phyloP scores from a whole-genome alignment of 495 filamentous ascomycete genomes.

The Aspergillus heteromorphus region DNA sequence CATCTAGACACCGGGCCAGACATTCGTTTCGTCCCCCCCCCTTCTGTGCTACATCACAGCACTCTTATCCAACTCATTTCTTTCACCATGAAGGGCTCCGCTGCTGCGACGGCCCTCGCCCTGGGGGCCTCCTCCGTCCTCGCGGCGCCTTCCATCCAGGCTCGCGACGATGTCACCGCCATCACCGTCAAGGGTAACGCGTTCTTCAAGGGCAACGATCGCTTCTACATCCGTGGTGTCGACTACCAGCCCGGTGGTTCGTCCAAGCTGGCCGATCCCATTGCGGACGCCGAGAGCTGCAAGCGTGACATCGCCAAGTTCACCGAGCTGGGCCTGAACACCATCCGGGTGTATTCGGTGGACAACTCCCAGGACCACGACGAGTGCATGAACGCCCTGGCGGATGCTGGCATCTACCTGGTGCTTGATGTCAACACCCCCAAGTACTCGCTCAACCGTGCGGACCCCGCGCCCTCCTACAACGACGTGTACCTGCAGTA shows the following conservation, averaged over 20 bases:
- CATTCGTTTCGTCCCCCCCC: conserved; percentile 4
- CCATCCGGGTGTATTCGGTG: conserved; percentile 86
- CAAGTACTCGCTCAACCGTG: conserved; percentile 78
- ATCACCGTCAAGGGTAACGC: conserved; percentile 63
- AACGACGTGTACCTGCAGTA: conserved; percentile 89
- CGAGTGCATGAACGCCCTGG: conserved; percentile 76
- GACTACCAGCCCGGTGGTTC: conserved; percentile 95
- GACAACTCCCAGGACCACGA: conserved; percentile 83
- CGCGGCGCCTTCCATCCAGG: conserved; percentile 47
- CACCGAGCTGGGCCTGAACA: conserved; percentile 82
- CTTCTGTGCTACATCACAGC: not conserved
- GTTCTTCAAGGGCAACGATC: conserved; percentile 76
- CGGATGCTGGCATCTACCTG: conserved; percentile 84
- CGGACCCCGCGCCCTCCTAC: conserved; percentile 70
- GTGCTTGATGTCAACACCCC: conserved; percentile 80
- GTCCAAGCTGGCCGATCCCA: conserved; percentile 70
- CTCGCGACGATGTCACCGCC: conserved; percentile 42
- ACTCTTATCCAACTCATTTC: not conserved
- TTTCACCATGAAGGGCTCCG: conserved; percentile 51
- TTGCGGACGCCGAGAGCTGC: conserved; percentile 66
- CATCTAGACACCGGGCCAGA: not conserved
- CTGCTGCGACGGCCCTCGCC: conserved; percentile 50
- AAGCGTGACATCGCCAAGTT: conserved; percentile 80
- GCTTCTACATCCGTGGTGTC: conserved; percentile 92
- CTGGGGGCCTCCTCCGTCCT: conserved; percentile 40